These are phyloP conservation scores for Phytopythium montanum DNA, from an alignment of 352 stramenopile genomes.

Conservation along the genomic window DNA sequence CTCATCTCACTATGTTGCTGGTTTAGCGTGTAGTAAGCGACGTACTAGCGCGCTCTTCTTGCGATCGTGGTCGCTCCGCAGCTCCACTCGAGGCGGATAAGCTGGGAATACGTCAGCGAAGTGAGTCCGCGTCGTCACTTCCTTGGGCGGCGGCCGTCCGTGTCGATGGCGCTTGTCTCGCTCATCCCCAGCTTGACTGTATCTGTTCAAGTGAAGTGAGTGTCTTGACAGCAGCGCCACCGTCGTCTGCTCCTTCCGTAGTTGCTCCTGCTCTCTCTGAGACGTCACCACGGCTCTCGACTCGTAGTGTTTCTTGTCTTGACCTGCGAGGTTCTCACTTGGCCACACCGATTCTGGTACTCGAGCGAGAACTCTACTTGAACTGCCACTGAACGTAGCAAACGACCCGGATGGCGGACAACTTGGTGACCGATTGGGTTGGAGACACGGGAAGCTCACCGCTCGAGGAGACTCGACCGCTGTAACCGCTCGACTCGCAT, in stretches of 20 bases:
- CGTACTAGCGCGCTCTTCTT: slow-evolving; percentile 37
- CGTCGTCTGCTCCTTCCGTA: not conserved
- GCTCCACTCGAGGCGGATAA: not conserved
- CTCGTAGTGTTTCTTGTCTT: not conserved
- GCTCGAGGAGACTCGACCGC: not conserved
- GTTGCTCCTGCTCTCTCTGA: not conserved
- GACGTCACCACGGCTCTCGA: not conserved
- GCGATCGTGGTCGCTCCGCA: slow-evolving; percentile 29
- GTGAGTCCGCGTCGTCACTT: slow-evolving; percentile 25
- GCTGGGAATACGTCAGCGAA: slow-evolving; percentile 31
- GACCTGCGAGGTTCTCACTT: not conserved
- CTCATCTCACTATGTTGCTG: not conserved
- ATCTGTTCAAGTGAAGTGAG: slow-evolving; percentile 1
- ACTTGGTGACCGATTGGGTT: not conserved
- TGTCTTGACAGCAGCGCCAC: slow-evolving; percentile 14
- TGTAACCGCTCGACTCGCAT: not conserved
- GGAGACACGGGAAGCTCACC: not conserved
- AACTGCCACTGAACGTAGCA: not conserved
- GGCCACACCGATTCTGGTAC: not conserved
- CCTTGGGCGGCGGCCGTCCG: slow-evolving; percentile 29
- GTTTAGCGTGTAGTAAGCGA: slow-evolving; percentile 36
- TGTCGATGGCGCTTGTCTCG: slow-evolving; percentile 35
- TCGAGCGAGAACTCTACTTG: not conserved
- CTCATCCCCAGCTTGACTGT: slow-evolving; percentile 7
- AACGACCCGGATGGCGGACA: not conserved